phyloP scores from a whole-genome alignment of 139 green algal genomes.

The Micractinium conductrix region DNA sequence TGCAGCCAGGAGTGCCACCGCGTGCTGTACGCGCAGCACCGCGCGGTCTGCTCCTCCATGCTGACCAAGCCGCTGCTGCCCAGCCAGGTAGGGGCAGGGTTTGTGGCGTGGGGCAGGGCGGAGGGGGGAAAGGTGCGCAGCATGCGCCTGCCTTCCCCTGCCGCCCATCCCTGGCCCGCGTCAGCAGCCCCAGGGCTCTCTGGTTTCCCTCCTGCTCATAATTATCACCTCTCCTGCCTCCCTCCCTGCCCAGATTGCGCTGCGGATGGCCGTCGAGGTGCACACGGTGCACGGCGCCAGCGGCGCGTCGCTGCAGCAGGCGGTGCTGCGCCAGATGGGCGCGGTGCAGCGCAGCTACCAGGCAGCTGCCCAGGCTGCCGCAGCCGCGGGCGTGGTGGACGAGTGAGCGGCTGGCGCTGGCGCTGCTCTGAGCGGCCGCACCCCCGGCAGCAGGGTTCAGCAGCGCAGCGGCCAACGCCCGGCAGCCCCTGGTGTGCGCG shows the following conservation, averaged over 20 bases:
- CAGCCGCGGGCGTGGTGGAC: conserved; percentile 31
- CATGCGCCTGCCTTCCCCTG: too few species aligned
- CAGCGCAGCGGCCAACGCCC: too few species aligned
- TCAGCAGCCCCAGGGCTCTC: too few species aligned
- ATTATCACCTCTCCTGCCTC: neutral
- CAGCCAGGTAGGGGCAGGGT: conserved; percentile 17
- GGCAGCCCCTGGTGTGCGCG: too few species aligned
- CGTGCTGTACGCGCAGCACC: conserved; percentile 40
- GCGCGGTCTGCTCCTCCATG: conserved; percentile 37
- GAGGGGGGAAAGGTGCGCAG: too few species aligned
- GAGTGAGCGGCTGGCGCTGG: conserved; percentile 25
- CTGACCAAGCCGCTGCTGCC: conserved; percentile 46
- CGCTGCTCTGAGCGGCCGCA: too few species aligned
- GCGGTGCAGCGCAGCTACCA: conserved; percentile 48
- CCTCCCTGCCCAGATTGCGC: conserved; percentile 30
- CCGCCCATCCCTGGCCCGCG: too few species aligned
- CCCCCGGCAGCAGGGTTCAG: too few species aligned
- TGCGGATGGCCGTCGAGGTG: conserved; percentile 41
- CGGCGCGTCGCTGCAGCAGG: conserved; percentile 35
- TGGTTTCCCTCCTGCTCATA: too few species aligned
- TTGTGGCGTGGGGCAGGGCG: too few species aligned
- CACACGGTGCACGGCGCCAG: conserved; percentile 40
- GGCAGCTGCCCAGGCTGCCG: conserved; percentile 30
- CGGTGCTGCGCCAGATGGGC: conserved; percentile 37
- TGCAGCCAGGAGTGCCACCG: conserved; percentile 41